phyloP scores from a whole-genome alignment of 441 rosid species.

The Metrosideros polymorpha region DNA sequence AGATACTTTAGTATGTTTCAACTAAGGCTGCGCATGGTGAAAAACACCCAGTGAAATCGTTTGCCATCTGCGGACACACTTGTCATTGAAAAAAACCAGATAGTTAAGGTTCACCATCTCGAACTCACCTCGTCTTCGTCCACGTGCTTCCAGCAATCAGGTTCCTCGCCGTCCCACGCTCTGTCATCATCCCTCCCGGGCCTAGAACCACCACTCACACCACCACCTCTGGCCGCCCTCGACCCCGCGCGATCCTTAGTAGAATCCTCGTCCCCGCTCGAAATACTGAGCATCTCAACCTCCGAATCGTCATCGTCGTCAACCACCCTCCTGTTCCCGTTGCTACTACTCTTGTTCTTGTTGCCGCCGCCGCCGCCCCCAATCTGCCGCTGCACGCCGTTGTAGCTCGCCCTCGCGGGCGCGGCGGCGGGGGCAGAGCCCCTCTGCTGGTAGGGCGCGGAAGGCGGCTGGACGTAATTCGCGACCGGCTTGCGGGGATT shows the following conservation, averaged over 20 bases:
- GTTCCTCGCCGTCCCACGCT: constrained; percentile 87
- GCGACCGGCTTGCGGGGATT: constrained; percentile 63
- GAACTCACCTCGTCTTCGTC: constrained; percentile 75
- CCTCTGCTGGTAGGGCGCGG: constrained; percentile 27
- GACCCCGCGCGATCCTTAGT: constrained; percentile 28
- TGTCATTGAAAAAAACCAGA: not conserved
- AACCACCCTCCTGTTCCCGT: constrained; percentile 8
- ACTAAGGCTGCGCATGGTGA: not conserved
- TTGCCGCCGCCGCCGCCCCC: constrained; percentile 1
- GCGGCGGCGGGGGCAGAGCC: not conserved
- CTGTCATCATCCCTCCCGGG: constrained; percentile 50
- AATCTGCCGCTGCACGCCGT: constrained; percentile 2
- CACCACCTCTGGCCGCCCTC: constrained; percentile 6
- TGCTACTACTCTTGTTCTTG: constrained; percentile 1
- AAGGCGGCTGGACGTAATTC: constrained; percentile 72
- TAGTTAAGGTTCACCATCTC: not conserved
- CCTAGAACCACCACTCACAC: constrained; percentile 20
- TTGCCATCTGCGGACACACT: not conserved
- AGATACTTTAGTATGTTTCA: not conserved
- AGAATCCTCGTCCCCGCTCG: constrained; percentile 89
- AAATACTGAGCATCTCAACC: constrained; percentile 95
- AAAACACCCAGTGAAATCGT: not conserved
- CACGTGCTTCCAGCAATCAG: constrained; percentile 91
- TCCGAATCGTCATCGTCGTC: constrained; percentile 93
- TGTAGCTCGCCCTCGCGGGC: constrained; percentile 5